phyloP scores from a whole-genome alignment of 2,329 filamentous ascomycete genomes.

The Sphaerulina populicola region DNA sequence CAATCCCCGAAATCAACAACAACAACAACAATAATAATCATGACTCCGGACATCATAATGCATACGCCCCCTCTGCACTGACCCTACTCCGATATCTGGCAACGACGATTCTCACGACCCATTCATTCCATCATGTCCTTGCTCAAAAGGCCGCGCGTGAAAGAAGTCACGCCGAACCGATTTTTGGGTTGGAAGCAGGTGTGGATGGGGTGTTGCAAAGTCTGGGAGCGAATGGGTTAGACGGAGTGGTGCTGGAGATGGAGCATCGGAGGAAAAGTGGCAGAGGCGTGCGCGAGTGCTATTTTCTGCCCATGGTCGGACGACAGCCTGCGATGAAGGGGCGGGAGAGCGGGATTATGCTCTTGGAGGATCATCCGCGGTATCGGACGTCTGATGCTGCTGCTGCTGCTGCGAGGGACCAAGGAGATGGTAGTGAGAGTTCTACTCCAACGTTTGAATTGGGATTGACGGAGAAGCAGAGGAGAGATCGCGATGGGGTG shows the following conservation, averaged over 20 bases:
- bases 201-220: constrained; percentile 71
- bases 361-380: constrained; percentile 63
- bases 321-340: constrained; percentile 12
- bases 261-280: constrained; percentile 81
- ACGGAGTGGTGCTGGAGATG: constrained; percentile 67
- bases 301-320: constrained; percentile 43
- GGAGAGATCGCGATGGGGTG: constrained; percentile 74
- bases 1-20: background rate
- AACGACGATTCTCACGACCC: constrained; percentile 71
- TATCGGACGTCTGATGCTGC: constrained; percentile 48
- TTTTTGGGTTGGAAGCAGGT: constrained; percentile 68
- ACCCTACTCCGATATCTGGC: constrained; percentile 72
- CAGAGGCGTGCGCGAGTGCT: constrained; percentile 63
- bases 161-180: constrained; percentile 64
- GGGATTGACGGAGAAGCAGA: constrained; percentile 82
- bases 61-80: constrained; percentile 60
- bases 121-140: constrained; percentile 65
- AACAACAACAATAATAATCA: no score
- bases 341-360: constrained; percentile 45
- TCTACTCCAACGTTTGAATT: constrained; percentile 67
- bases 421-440: constrained; percentile 43
- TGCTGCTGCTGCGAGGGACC: constrained; percentile 19
- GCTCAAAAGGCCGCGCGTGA: constrained; percentile 66
- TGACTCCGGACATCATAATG: constrained; percentile 29
- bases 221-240: constrained; percentile 45